Evolutionary conservation across 805 yeast species (phyloP), one percentile per base, ranked within the genome.

Genomic region (Teunomyces barrocoloradensis): DNA sequence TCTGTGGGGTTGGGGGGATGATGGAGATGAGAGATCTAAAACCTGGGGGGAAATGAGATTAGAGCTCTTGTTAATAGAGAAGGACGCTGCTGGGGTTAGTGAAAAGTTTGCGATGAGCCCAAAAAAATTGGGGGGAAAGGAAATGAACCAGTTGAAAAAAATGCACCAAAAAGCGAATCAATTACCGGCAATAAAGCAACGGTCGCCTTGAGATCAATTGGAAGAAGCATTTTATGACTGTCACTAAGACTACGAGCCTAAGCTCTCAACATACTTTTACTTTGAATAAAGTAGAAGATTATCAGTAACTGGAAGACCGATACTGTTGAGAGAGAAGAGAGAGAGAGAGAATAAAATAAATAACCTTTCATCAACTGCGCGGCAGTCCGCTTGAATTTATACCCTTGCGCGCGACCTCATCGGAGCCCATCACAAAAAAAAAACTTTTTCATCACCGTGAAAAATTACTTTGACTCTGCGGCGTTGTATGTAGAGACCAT

Each of bases 261-360:
- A 27, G 21, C 46, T 43, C 46, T 42, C 44, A 32, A 50, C 39
- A 47, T 46, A 49, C 52, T 49, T 32, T 13, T 23, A 37, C 29
- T 37, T 21, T 18, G 20, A 25, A 6, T 12, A 25, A 35, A 35
- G 38, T 35, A 35, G n/a, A 37, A 37, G 40, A 37, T 37, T 37
- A 37, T 37, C 40, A 37, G 40, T 37, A 18, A 37, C 40, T 37
- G 40, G 40, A 13, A 37, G 40, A 37, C 40, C 40, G 15, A 23
- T 20, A 37, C 29, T 37, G 40, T 37, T 37, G 40, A 37, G 40
- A 37, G 40, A 35, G 38, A 35, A 35, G 38, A 37, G 40, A 37
- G 40, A 36, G 40, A 36, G 40, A 37, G 40, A 37, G 40, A 37
- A 37, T 37, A 37, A 37, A 35, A 35, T 35, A 37, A 35, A 35